Percentiles rank a stretch among this genome's conserved stretches.
Evolutionary conservation across 2,329 filamentous ascomycete species (phyloP).

Genomic region (Microdochium paspali): DNA sequence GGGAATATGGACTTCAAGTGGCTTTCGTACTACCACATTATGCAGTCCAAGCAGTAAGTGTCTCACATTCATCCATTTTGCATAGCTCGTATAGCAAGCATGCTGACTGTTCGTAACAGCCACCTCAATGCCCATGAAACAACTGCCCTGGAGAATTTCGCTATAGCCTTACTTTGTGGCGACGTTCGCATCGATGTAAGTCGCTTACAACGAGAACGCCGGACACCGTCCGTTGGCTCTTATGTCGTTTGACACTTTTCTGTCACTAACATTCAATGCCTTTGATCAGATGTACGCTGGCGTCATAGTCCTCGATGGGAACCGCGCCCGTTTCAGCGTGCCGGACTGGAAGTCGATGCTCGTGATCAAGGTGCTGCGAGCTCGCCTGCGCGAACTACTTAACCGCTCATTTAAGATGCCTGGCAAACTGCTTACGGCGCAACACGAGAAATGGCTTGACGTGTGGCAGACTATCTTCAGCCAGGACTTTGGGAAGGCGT

Average conservation of each 20-base stretch:
- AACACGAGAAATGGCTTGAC: constrained; percentile 66
- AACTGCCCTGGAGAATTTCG: constrained; percentile 69
- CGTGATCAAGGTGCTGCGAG: constrained; percentile 73
- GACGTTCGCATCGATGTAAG: constrained; percentile 78
- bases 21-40: constrained; percentile 94
- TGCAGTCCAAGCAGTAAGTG: constrained; percentile 75
- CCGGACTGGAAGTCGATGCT: constrained; percentile 86
- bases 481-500: constrained; percentile 27
- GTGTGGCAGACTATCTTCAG: constrained; percentile 64
- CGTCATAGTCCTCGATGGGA: constrained; percentile 78
- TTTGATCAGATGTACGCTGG: constrained; percentile 80
- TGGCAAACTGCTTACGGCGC: constrained; percentile 50
- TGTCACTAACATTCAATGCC: no score
- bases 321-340: constrained; percentile 73
- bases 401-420: constrained; percentile 60
- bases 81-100: background rate
- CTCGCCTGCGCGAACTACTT: constrained; percentile 66
- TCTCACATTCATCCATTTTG: constrained; percentile 4
- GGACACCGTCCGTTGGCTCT: no score
- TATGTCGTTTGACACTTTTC: no score
- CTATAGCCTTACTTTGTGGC: constrained; percentile 76
- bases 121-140: constrained; percentile 89
- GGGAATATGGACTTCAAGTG: constrained; percentile 59
- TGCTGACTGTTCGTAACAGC: constrained; percentile 26
- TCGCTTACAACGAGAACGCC: no score